phyloP scores from a whole-genome alignment of 345 rosid species.

The Alliaria petiolata region DNA sequence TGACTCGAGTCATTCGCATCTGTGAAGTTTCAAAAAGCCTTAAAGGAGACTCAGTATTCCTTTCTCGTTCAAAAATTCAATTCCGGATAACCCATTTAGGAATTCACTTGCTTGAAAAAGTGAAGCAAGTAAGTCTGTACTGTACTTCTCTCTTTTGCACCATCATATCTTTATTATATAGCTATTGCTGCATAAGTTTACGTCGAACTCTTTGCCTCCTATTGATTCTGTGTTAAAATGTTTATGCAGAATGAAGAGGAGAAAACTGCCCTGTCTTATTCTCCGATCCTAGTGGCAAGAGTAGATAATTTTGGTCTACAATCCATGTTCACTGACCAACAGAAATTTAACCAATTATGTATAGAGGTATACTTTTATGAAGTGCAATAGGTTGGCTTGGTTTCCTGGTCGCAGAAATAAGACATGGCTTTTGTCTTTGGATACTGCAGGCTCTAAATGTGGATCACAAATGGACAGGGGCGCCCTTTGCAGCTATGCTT shows the following conservation, averaged over 20 bases:
- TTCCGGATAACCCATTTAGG: constrained; percentile 61
- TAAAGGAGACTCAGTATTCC: constrained; percentile 37
- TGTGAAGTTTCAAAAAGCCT: constrained; percentile 57
- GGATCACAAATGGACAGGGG: constrained; percentile 73
- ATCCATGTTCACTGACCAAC: constrained; percentile 55
- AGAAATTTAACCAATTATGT: constrained; percentile 63
- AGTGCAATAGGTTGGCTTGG: constrained; percentile 12
- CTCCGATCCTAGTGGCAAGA: constrained; percentile 61
- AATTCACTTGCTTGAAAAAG: constrained; percentile 67
- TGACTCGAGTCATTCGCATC: constrained; percentile 72
- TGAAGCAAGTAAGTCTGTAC: constrained; percentile 50
- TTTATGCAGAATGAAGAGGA: constrained; percentile 52
- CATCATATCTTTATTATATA: constrained; percentile 2
- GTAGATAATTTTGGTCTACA: constrained; percentile 56
- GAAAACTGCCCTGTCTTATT: constrained; percentile 36
- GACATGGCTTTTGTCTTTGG: constrained; percentile 4
- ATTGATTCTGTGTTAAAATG: constrained; percentile 28
- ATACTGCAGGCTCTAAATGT: constrained; percentile 60
- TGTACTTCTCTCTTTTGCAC: constrained; percentile 4
- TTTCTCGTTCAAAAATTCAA: constrained; percentile 57
- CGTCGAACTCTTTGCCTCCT: constrained; percentile 10
- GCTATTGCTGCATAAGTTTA: constrained; percentile 12
- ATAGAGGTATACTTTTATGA: constrained; percentile 50
- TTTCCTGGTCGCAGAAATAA: constrained; percentile 13
- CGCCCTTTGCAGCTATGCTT: constrained; percentile 90